These are phyloP conservation scores for Trypanosoma rangeli DNA, from an alignment of 208 protist species.

Conservation along the genomic window DNA sequence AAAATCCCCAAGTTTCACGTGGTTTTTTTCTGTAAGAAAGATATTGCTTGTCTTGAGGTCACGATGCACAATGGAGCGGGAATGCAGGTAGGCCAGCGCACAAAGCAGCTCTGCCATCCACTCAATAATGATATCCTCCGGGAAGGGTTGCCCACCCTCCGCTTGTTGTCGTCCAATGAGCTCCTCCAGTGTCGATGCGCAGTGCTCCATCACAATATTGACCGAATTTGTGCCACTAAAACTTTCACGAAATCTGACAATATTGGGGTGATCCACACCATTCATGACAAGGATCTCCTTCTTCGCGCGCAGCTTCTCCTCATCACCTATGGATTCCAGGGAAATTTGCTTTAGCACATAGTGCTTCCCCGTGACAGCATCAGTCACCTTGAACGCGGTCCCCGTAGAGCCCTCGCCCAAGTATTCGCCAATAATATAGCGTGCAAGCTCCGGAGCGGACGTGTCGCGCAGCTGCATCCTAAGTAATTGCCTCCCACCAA, in stretches of 20 bases:
- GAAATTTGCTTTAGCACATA: slow-evolving; percentile 90
- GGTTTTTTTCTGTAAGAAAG: slow-evolving; percentile 87
- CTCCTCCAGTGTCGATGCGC: slow-evolving; percentile 81
- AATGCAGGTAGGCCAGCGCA: slow-evolving; percentile 87
- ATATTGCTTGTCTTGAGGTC: slow-evolving; percentile 95
- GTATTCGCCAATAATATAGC: slow-evolving; percentile 67
- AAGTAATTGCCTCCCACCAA: not conserved
- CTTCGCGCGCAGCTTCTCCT: slow-evolving; percentile 63
- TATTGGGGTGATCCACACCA: slow-evolving; percentile 85
- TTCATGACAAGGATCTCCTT: slow-evolving; percentile 91
- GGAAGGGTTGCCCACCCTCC: slow-evolving; percentile 55
- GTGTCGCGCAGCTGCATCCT: slow-evolving; percentile 33
- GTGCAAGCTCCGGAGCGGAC: slow-evolving; percentile 40
- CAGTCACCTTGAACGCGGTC: slow-evolving; percentile 70
- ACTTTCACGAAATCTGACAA: slow-evolving; percentile 88
- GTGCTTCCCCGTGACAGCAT: slow-evolving; percentile 43
- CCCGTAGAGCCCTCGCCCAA: slow-evolving; percentile 68
- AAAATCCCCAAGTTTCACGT: slow-evolving; percentile 93
- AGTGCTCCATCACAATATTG: slow-evolving; percentile 92
- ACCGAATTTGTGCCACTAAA: slow-evolving; percentile 71
- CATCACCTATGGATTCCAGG: slow-evolving; percentile 64
- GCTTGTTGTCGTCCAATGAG: slow-evolving; percentile 82
- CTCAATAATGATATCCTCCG: slow-evolving; percentile 73
- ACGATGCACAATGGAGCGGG: slow-evolving; percentile 84
- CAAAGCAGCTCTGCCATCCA: slow-evolving; percentile 90